A percentile compares a stretch with the other conserved stretches of the same genome.
Evolutionary conservation across 2,329 filamentous ascomycete species (phyloP).

Genomic region (Fusarium xylarioides): DNA sequence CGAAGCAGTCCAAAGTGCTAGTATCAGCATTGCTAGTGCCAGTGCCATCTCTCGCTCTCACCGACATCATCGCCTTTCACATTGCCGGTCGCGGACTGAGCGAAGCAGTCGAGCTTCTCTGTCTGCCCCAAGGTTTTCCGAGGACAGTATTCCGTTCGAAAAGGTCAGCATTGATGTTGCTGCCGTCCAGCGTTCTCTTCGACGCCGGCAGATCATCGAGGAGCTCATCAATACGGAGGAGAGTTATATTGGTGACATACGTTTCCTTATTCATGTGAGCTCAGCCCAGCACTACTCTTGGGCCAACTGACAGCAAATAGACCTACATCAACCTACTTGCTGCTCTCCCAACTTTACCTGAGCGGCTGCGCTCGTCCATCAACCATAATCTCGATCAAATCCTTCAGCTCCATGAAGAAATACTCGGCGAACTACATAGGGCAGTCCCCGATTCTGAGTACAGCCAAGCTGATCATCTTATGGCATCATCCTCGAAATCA

Average conservation of each 20-base stretch:
- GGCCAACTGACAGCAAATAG: constrained; percentile 52
- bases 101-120: constrained; percentile 70
- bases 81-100: constrained; percentile 66
- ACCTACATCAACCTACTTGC: constrained; percentile 80
- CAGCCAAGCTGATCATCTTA: constrained; percentile 50
- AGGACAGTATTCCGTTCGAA: constrained; percentile 71
- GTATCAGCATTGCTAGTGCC: constrained; percentile 76
- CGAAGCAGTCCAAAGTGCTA: constrained; percentile 82
- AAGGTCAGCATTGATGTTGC: constrained; percentile 68
- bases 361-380: constrained; percentile 74
- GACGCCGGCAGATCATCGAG: constrained; percentile 81
- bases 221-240: constrained; percentile 89
- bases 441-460: constrained; percentile 75
- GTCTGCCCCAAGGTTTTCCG: constrained; percentile 67
- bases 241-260: constrained; percentile 86
- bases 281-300: neutral
- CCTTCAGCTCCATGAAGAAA: constrained; percentile 81
- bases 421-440: constrained; percentile 78
- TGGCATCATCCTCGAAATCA: constrained; percentile 17
- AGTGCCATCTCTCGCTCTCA: constrained; percentile 73
- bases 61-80: constrained; percentile 60
- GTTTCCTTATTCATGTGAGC: constrained; percentile 84
- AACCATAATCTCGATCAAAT: constrained; percentile 83
- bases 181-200: constrained; percentile 75
- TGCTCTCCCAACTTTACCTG: constrained; percentile 72